A percentile compares a stretch with the other conserved stretches of the same genome.
These are phyloP conservation scores for Acanthochlamys bracteata DNA, from an alignment of 106 monocot species.

Conservation along the genomic window DNA sequence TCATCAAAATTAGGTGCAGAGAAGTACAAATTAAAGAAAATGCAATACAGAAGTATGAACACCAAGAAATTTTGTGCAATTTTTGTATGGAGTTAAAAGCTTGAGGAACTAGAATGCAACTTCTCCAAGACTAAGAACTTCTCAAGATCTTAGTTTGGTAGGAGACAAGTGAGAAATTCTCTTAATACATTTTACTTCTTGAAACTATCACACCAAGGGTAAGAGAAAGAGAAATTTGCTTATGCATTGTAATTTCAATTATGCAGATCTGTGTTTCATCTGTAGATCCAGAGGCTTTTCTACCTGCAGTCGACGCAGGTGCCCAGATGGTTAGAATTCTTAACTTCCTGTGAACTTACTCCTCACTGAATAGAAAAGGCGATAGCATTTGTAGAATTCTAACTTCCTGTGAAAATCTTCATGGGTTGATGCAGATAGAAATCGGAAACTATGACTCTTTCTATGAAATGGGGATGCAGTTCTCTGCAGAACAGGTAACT, in stretches of 20 bases:
- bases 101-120: too few relatives aligned
- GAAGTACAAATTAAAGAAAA: too few relatives aligned
- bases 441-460: slow-evolving; percentile 98
- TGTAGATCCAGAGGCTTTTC: slow-evolving; percentile 61
- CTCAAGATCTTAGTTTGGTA: too few relatives aligned
- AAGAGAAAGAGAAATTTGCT: not conserved
- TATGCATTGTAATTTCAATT: not conserved
- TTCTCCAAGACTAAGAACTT: too few relatives aligned
- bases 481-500: slow-evolving; percentile 72
- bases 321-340: slow-evolving; percentile 69
- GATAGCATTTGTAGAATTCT: not conserved
- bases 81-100: too few relatives aligned
- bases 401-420: not conserved
- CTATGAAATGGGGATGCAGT: slow-evolving; percentile 67
- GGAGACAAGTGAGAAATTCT: too few relatives aligned
- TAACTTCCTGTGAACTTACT: not conserved
- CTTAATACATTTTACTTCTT: too few relatives aligned
- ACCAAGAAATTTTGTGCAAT: too few relatives aligned
- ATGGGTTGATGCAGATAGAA: slow-evolving; percentile 55
- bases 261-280: slow-evolving; percentile 92
- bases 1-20: too few relatives aligned
- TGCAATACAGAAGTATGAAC: too few relatives aligned
- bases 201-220: too few relatives aligned
- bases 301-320: slow-evolving; percentile 78
- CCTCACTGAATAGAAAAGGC: not conserved